These are phyloP conservation scores for Phaffia australis DNA, from an alignment of 768 basidiomycete genomes.

Conservation along the genomic window DNA sequence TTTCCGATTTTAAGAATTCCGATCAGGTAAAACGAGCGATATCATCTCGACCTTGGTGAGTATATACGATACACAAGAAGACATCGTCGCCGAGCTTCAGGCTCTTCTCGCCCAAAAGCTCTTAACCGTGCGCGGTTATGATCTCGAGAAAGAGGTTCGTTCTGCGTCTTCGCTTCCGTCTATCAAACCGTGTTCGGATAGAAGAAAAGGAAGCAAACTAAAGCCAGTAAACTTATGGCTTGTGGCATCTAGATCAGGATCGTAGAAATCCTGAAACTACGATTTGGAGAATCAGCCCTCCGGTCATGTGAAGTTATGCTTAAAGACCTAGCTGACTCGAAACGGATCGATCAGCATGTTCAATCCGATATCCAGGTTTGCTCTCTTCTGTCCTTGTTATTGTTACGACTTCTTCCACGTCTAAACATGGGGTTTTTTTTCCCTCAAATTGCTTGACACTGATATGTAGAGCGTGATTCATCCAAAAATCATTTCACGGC, in stretches of 20 bases:
- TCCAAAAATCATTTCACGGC: slow-evolving; percentile 79
- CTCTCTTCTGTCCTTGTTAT: slow-evolving; percentile 7
- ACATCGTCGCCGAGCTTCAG: slow-evolving; percentile 92
- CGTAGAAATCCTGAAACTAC: slow-evolving; percentile 85
- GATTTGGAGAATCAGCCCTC: slow-evolving; percentile 84
- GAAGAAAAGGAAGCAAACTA: neutral
- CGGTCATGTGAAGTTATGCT: slow-evolving; percentile 98
- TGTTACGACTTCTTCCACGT: neutral
- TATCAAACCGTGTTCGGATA: neutral
- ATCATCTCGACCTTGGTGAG: slow-evolving; percentile 92
- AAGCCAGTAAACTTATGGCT: no score
- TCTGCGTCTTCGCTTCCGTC: neutral
- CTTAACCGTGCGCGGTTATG: slow-evolving; percentile 66
- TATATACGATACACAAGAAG: slow-evolving; percentile 92
- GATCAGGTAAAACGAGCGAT: slow-evolving; percentile 80
- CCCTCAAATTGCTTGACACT: neutral
- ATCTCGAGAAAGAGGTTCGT: slow-evolving; percentile 57
- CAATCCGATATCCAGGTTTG: slow-evolving; percentile 61
- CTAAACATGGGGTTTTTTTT: neutral
- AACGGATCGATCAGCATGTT: slow-evolving; percentile 74
- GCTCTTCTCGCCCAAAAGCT: slow-evolving; percentile 78
- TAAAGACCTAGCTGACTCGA: slow-evolving; percentile 91
- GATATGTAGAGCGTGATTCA: slow-evolving; percentile 57
- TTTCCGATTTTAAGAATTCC: slow-evolving; percentile 55
- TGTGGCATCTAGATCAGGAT: slow-evolving; percentile 57